Base-by-base conservation (phyloP, 2,329 filamentous ascomycete genomes). In the Didymella pinodella region DNA sequence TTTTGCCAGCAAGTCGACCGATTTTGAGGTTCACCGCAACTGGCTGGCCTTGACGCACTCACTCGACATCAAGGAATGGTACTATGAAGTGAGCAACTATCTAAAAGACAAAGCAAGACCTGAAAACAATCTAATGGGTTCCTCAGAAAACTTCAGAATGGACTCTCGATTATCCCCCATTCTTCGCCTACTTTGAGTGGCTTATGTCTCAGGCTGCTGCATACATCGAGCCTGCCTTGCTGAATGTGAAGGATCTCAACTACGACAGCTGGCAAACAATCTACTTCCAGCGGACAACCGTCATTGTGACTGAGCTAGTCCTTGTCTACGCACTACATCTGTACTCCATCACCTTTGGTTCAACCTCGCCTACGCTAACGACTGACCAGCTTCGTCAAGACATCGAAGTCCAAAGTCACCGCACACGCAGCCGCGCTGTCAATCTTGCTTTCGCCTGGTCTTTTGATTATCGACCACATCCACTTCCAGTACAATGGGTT, bases 401-500 rank as follows among this genome's bases (percentile, higher is more conserved):
- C 90, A 2, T 86, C 89, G 2, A 85, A 88, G 41, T 85, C 86
- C n/a, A 93, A 88, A 72, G 88, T 87, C 44, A 88, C 91, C 47
- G 90, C 93, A 11, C 93, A 97, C 73, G 92, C 91, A 25, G 91
- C 90, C 46, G 93, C 93, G 25, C 83, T 98, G 55, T 97, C 94
- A 0, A 88, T 99, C 59, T 82, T 98, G 3, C 86, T 98, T 12
- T 98, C 93, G 0, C 95, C 95, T 0, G 95, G 94, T 2, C 86
- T 99, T 34, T 83, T 99, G 60, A 96, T 99, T 75, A 98, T 99
- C 76, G 95, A 99, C 74, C 95, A 99, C 76, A 94, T 97, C 65
- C 93, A 97, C 77, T 99, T 99, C 77, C 95, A 99, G 82, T 99
- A 99, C 82, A 99, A 99, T 81, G 94, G 95, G 40, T 93, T 93